These are phyloP conservation scores for Terana coerulea DNA, from an alignment of 768 basidiomycete species.

Conservation along the genomic window DNA sequence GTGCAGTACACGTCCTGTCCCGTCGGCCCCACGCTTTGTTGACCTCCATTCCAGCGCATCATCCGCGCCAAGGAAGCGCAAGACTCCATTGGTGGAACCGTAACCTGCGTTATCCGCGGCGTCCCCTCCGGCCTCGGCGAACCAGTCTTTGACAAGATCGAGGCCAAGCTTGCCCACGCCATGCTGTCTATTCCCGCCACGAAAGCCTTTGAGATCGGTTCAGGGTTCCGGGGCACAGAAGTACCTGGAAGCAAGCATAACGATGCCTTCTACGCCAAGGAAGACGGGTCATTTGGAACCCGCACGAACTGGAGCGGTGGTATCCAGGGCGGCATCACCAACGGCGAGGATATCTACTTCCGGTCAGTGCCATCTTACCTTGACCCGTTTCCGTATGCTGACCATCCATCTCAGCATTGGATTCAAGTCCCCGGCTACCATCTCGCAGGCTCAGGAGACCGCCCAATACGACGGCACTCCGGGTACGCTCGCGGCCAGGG, in stretches of 20 bases:
- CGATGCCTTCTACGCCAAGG: slow-evolving; percentile 70
- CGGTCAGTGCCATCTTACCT: slow-evolving; percentile 49
- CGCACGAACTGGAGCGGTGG: slow-evolving; percentile 95
- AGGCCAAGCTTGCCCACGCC: slow-evolving; percentile 91
- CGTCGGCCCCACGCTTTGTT: slow-evolving; percentile 2
- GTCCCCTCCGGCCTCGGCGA: slow-evolving; percentile 92
- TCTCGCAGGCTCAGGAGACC: slow-evolving; percentile 86
- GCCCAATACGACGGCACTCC: slow-evolving; percentile 91
- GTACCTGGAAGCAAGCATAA: slow-evolving; percentile 93
- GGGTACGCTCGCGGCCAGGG: slow-evolving; percentile 85
- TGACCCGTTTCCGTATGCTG: slow-evolving; percentile 5
- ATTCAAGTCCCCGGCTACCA: slow-evolving; percentile 99
- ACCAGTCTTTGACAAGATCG: slow-evolving; percentile 98
- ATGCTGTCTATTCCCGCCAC: slow-evolving; percentile 99
- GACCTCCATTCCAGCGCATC: slow-evolving; percentile 63
- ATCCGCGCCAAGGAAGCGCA: slow-evolving; percentile 84
- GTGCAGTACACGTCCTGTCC: slow-evolving; percentile 33
- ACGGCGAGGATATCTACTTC: slow-evolving; percentile 98
- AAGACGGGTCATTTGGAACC: slow-evolving; percentile 75
- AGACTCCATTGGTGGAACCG: slow-evolving; percentile 97
- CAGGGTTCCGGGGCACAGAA: slow-evolving; percentile 92
- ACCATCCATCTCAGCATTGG: slow-evolving; percentile 56
- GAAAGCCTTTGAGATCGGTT: slow-evolving; percentile 97
- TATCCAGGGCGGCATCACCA: slow-evolving; percentile 96
- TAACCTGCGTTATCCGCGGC: slow-evolving; percentile 93